phyloP scores from a whole-genome alignment of 2,329 filamentous ascomycete genomes.

The Xylaria sp. region DNA sequence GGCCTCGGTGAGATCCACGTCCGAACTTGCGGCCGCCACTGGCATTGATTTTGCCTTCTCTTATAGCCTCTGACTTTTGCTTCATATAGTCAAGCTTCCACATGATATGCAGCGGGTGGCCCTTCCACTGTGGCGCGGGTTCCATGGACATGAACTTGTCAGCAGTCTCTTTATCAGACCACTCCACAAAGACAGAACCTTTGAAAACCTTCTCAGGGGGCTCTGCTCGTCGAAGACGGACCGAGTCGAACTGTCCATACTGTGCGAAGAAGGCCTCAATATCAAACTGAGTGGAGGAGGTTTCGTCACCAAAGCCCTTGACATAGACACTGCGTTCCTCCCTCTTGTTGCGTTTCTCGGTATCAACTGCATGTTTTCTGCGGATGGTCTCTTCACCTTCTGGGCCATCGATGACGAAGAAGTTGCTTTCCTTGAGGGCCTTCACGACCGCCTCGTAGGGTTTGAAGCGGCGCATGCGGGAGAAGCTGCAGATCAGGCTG shows the following conservation, averaged over 20 bases:
- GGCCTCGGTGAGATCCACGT: conserved; percentile 49
- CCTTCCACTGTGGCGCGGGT: conserved; percentile 86
- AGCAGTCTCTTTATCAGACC: conserved; percentile 80
- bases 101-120: conserved; percentile 81
- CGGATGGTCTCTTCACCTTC: conserved; percentile 77
- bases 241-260: conserved; percentile 80
- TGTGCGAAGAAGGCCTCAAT: conserved; percentile 91
- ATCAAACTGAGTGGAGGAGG: conserved; percentile 87
- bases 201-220: conserved; percentile 78
- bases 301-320: conserved; percentile 92
- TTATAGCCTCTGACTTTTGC: conserved; percentile 79
- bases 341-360: conserved; percentile 69
- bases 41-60: conserved; percentile 74
- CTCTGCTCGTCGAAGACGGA: conserved; percentile 84
- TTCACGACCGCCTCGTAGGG: conserved; percentile 85
- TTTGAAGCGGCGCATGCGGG: conserved; percentile 95
- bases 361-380: conserved; percentile 78
- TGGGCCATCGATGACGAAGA: conserved; percentile 78
- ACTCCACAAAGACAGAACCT: conserved; percentile 96
- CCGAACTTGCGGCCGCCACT: conserved; percentile 53
- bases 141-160: conserved; percentile 84
- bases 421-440: conserved; percentile 80
- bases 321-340: conserved; percentile 85
- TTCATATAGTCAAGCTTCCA: conserved; percentile 88
- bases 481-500: conserved; percentile 84